A percentile compares a stretch with the other conserved stretches of the same genome.
Evolutionary conservation across 495 filamentous ascomycete genomes (phyloP).

Genomic region (Xylaria grammica): DNA sequence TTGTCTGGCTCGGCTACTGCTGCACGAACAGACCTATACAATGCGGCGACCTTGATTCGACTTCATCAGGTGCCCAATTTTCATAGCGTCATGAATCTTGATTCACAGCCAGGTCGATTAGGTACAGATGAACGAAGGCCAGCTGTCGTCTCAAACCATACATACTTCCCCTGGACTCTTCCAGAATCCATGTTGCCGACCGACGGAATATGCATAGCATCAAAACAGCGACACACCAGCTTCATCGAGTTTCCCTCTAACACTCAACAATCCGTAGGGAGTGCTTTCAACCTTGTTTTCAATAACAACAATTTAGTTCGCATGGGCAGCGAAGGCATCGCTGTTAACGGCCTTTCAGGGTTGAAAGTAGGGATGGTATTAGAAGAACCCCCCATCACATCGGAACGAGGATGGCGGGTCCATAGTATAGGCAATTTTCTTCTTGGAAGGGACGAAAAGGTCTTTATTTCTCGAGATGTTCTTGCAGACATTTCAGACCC

Average conservation of each 20-base stretch:
- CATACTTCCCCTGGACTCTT: conserved; percentile 91
- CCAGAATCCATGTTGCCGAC: conserved; percentile 73
- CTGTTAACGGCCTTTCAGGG: conserved; percentile 78
- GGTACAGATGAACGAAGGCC: conserved; percentile 12
- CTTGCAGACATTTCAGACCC: conserved; percentile 80
- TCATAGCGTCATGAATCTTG: conserved; percentile 52
- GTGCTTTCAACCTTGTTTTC: conserved; percentile 61
- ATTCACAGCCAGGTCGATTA: conserved; percentile 17
- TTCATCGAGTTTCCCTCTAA: conserved; percentile 81
- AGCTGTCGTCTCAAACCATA: conserved; percentile 70
- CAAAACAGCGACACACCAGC: conserved; percentile 60
- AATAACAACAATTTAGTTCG: conserved; percentile 53
- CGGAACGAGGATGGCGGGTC: conserved; percentile 63
- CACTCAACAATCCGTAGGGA: conserved; percentile 60
- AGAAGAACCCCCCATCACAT: conserved; percentile 55
- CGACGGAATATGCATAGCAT: conserved; percentile 70
- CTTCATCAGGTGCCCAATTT: conserved; percentile 74
- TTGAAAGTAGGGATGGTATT: conserved; percentile 80
- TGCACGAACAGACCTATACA: conserved; percentile 84
- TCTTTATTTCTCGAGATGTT: conserved; percentile 78
- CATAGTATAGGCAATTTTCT: conserved; percentile 79
- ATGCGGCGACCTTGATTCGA: conserved; percentile 84
- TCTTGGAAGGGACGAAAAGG: conserved; percentile 87
- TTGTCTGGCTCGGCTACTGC: conserved; percentile 80
- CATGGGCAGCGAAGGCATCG: conserved; percentile 68